Percentiles rank a stretch among this genome's conserved stretches.
Evolutionary conservation across 768 basidiomycete genomes (phyloP).

Genomic region (Kwoniella mangroviensis): DNA sequence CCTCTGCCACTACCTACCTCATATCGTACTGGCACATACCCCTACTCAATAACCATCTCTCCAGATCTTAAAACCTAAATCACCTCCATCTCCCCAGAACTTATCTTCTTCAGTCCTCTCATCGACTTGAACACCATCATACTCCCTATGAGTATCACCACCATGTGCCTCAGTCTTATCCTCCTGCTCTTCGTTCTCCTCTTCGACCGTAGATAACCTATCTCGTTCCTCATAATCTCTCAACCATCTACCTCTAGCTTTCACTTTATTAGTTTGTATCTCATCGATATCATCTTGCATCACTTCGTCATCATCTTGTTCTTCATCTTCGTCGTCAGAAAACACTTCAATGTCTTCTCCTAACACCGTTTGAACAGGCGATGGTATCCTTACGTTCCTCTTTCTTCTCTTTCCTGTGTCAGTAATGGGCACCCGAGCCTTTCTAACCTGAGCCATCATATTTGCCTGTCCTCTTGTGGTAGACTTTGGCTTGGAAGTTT

Average conservation of each 20-base stretch:
- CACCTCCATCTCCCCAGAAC: slow-evolving; percentile 37
- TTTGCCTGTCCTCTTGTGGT: not conserved
- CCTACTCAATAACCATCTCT: slow-evolving; percentile 33
- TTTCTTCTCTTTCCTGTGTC: not conserved
- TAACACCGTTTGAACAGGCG: not conserved
- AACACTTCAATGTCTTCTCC: slow-evolving; percentile 17
- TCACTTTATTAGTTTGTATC: not conserved
- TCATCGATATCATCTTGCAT: not conserved
- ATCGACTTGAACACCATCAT: slow-evolving; percentile 4
- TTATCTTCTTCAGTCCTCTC: slow-evolving; percentile 9
- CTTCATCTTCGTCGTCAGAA: slow-evolving; percentile 20
- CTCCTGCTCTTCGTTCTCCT: slow-evolving; percentile 27
- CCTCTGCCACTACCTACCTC: no score
- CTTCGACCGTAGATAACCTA: slow-evolving; percentile 26
- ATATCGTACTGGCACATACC: not conserved
- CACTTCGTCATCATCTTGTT: not conserved
- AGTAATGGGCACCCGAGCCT: not conserved
- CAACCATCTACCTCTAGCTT: not conserved
- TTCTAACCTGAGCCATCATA: not conserved
- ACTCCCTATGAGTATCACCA: not conserved
- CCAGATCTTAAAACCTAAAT: slow-evolving; percentile 39
- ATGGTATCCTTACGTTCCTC: not conserved
- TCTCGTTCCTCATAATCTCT: not conserved
- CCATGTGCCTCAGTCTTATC: not conserved
- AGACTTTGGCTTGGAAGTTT: no score